phyloP scores from a whole-genome alignment of 257 asterid species.

The Cynanchum wilfordii region DNA sequence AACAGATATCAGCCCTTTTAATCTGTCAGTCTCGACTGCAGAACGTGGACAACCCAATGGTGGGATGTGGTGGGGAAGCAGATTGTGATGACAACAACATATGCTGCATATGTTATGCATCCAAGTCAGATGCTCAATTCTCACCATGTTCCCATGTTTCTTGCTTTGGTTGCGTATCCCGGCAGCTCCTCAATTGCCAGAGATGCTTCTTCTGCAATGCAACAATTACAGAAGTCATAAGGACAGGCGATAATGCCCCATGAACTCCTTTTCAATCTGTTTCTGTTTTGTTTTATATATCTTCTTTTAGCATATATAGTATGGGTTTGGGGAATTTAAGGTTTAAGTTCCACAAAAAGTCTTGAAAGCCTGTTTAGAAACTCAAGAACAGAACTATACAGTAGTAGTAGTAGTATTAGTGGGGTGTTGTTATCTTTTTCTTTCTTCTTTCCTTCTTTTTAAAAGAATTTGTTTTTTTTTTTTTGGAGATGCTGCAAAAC shows the following conservation, averaged over 20 bases:
- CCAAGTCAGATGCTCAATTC: slow-evolving; percentile 51
- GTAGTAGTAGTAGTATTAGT: neutral
- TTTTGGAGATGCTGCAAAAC: slow-evolving; percentile 11
- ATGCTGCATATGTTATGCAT: slow-evolving; percentile 86
- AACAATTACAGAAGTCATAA: slow-evolving; percentile 46
- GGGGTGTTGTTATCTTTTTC: too few species aligned
- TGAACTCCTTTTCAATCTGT: slow-evolving; percentile 8
- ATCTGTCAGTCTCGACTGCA: slow-evolving; percentile 45
- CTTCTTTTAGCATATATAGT: neutral
- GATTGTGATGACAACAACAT: slow-evolving; percentile 44
- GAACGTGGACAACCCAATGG: slow-evolving; percentile 32
- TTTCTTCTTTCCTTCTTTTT: too few species aligned
- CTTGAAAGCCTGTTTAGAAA: neutral
- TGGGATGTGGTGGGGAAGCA: slow-evolving; percentile 29
- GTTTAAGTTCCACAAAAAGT: neutral
- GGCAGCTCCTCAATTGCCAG: slow-evolving; percentile 82
- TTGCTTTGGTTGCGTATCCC: slow-evolving; percentile 80
- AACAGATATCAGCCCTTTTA: slow-evolving; percentile 56
- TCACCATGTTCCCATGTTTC: slow-evolving; percentile 73
- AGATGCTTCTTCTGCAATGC: slow-evolving; percentile 96
- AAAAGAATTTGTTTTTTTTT: neutral
- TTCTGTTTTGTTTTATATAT: neutral
- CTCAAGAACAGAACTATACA: neutral
- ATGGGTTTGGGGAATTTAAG: neutral
- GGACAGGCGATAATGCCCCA: slow-evolving; percentile 23